Evolutionary conservation across 257 asterid genomes (phyloP).

Genomic region (Fraxinus anomala): DNA sequence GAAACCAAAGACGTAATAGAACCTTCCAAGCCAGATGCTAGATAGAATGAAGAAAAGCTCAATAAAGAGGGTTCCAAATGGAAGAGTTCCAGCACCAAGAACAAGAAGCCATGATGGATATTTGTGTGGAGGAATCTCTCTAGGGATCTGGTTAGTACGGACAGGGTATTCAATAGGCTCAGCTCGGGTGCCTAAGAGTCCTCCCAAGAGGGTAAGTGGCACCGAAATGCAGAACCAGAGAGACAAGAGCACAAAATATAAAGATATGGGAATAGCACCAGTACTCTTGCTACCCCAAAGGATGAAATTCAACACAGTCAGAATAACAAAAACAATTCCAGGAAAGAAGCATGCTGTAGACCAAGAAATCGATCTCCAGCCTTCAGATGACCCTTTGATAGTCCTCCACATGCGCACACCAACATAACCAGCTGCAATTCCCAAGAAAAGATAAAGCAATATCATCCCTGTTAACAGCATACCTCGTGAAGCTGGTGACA

Average conservation of each 20-base stretch:
- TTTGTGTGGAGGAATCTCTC: conserved; percentile 52
- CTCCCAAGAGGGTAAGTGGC: conserved; percentile 55
- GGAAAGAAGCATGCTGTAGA: conserved; percentile 51
- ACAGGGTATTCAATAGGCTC: conserved; percentile 50
- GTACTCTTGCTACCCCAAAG: conserved; percentile 57
- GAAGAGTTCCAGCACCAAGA: conserved; percentile 61
- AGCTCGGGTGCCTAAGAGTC: conserved; percentile 43
- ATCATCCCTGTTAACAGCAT: conserved; percentile 58
- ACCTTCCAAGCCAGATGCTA: conserved; percentile 55
- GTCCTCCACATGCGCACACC: conserved; percentile 48
- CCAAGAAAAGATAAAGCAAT: conserved; percentile 49
- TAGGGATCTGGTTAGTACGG: conserved; percentile 52
- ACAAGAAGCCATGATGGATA: conserved; percentile 55
- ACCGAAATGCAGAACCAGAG: conserved; percentile 58
- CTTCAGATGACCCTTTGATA: conserved; percentile 41
- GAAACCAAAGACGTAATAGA: conserved; percentile 52
- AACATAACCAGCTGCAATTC: conserved; percentile 49
- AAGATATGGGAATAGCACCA: conserved; percentile 51
- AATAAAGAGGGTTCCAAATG: conserved; percentile 56
- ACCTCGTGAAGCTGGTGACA: conserved; percentile 60
- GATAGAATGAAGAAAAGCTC: conserved; percentile 56
- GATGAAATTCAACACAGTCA: conserved; percentile 44
- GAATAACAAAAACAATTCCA: conserved; percentile 47
- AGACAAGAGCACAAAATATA: conserved; percentile 40
- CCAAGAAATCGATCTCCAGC: conserved; percentile 56